Conservation (phyloP, 2,329 filamentous ascomycete species). For the Colletotrichum sublineola region DNA sequence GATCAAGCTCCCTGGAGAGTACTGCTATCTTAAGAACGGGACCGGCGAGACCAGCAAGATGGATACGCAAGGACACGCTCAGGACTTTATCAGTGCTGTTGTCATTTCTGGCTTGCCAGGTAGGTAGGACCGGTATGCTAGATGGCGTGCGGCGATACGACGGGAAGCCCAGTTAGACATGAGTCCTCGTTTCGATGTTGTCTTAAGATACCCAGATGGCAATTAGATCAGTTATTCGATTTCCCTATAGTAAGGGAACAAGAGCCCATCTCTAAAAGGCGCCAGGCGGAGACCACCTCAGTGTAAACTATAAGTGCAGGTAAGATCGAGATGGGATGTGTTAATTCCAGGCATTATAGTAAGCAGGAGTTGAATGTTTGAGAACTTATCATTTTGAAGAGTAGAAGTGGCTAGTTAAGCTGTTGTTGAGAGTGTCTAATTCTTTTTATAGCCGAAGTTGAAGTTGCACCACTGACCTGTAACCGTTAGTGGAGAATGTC, state of each 20-base stretch:
- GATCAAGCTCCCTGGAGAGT: conserved; percentile 43
- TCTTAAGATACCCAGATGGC: not conserved
- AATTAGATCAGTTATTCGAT: not conserved
- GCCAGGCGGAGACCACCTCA: no score
- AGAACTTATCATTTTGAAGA: not conserved
- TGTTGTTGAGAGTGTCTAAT: not conserved
- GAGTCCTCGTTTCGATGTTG: not conserved
- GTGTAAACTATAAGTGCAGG: not conserved
- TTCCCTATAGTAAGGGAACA: not conserved
- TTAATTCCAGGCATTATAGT: not conserved
- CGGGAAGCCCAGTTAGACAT: not conserved
- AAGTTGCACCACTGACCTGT: not conserved
- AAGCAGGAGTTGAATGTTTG: no score
- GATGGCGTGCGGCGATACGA: not conserved
- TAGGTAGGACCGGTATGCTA: not conserved
- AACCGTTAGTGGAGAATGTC: not conserved
- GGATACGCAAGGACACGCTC: conserved; percentile 32
- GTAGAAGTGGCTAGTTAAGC: not conserved
- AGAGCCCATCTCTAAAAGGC: not conserved
- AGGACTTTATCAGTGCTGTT: conserved; percentile 38
- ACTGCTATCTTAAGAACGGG: conserved; percentile 45
- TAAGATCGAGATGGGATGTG: not conserved
- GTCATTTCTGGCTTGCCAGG: conserved; percentile 21
- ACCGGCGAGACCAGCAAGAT: conserved; percentile 35
- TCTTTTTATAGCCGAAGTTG: not conserved